phyloP scores from a whole-genome alignment of 2,329 filamentous ascomycete species.

The Penicillium digitatum region DNA sequence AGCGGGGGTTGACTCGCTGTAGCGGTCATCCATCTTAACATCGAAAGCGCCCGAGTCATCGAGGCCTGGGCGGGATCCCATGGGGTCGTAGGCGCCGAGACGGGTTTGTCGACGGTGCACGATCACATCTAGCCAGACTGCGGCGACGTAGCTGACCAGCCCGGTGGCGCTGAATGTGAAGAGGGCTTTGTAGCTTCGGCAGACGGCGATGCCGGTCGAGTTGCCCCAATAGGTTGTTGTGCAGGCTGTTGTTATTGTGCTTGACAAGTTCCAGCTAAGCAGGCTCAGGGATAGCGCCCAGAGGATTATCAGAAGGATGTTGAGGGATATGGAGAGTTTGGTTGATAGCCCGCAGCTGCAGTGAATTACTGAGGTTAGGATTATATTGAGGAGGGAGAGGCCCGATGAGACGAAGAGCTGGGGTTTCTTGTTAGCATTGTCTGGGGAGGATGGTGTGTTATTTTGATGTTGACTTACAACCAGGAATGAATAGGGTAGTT shows the following conservation, averaged over 20 bases:
- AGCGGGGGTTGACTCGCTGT: conserved; percentile 13
- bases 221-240: conserved; percentile 51
- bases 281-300: conserved; percentile 53
- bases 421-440: background rate
- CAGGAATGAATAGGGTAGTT: conserved; percentile 58
- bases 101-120: conserved; percentile 45
- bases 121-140: conserved; percentile 50
- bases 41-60: conserved; percentile 31
- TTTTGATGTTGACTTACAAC: conserved; percentile 42
- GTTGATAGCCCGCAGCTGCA: conserved; percentile 52
- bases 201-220: conserved; percentile 53
- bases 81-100: conserved; percentile 48
- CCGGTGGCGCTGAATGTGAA: conserved; percentile 54
- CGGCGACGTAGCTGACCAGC: conserved; percentile 44
- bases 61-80: conserved; percentile 33
- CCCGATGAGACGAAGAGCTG: conserved; percentile 52
- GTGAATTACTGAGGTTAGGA: conserved; percentile 51
- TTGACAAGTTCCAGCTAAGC: conserved; percentile 52
- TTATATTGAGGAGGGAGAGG: conserved; percentile 49
- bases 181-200: conserved; percentile 57
- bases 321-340: conserved; percentile 49
- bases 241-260: conserved; percentile 53
- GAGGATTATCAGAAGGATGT: conserved; percentile 47
- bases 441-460: background rate
- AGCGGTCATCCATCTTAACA: conserved; percentile 34